Base-by-base conservation (phyloP, 2,329 filamentous ascomycete genomes). In the Seiridium cupressi region DNA sequence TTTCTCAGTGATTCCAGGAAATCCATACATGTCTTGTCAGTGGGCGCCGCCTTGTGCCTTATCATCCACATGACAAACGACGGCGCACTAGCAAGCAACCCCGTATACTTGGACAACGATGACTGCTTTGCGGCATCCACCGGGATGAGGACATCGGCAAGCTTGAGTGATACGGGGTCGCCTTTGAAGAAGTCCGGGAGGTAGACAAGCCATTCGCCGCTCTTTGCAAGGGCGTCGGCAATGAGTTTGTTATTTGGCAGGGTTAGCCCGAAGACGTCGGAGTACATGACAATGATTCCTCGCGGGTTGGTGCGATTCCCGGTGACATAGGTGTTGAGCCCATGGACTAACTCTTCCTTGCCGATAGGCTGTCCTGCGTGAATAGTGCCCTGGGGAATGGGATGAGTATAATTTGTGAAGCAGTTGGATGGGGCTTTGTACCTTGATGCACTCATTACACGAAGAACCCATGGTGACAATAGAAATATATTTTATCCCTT, bases 131-230 rank as follows among this genome's bases (percentile, higher is more conserved):
- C 11, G 34, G 58, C 46, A 49, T 46, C 55, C 48, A 51, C 44
- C 9, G 58, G 49, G 55, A 57, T 53, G 18, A 44, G 18, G 46
- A 58, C 36, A 54, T 60, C 44, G 47, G 57, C 61, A 57, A 74
- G 36, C 53, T 65, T 69, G 62, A 73, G 68, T 34, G 57, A 46
- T 32, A 72, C 68, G 3, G 70, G 69, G 60, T 73, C 71, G 9
- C 79, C 80, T 61, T 76, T 71, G 76, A 83, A 81, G 63, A 84
- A 81, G 61, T 84, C 81, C 0, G 81, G 82, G 36, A 82, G 63
- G 64, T 81, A 81, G 34, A 84, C 80, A 5, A 72, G 69, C 63
- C 75, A 80, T 3, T 69, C 70, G 0, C 78, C 77, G 55, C 74
- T 74, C 58, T 75, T 70, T 9, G 81, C 81, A 67, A 82, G 83